Conservation (phyloP, 2,329 filamentous ascomycete species). For the Dactylellina sp. region DNA sequence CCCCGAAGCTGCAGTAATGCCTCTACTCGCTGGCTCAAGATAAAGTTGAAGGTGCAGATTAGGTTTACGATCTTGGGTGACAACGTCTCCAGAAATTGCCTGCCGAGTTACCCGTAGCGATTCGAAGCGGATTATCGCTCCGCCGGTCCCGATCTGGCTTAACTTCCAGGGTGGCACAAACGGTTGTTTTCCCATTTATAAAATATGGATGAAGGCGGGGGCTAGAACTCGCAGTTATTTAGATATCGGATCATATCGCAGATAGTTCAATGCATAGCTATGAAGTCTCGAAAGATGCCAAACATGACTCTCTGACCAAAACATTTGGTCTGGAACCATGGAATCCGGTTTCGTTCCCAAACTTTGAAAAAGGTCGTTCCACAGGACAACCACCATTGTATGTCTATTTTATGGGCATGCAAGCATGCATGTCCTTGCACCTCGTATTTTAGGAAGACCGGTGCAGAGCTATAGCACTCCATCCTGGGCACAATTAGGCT, state of each 20-base stretch:
- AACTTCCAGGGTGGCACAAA: constrained; percentile 8
- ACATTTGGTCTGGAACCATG: constrained; percentile 5
- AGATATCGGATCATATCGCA: no score
- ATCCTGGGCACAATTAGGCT: constrained; percentile 17
- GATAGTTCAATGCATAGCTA: background rate
- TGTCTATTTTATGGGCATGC: background rate
- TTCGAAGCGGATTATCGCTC: constrained; percentile 44
- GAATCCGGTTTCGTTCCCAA: background rate
- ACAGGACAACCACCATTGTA: background rate
- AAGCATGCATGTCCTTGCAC: constrained; percentile 32
- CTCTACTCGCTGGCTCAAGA: no score
- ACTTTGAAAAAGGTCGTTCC: constrained; percentile 6
- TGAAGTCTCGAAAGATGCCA: constrained; percentile 12
- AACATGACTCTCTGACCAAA: constrained; percentile 1
- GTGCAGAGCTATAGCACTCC: constrained; percentile 8
- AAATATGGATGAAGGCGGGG: no score
- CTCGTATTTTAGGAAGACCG: background rate
- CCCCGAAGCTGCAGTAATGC: background rate
- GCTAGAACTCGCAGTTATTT: no score
- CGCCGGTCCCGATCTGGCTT: constrained; percentile 20
- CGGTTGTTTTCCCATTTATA: no score
- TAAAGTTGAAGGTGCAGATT: no score
- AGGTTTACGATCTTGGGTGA: background rate
- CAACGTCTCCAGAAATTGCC: background rate
- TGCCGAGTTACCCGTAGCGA: constrained; percentile 3